Conservation (phyloP, 805 yeast genomes). For the Naumovozyma dairenensis region DNA sequence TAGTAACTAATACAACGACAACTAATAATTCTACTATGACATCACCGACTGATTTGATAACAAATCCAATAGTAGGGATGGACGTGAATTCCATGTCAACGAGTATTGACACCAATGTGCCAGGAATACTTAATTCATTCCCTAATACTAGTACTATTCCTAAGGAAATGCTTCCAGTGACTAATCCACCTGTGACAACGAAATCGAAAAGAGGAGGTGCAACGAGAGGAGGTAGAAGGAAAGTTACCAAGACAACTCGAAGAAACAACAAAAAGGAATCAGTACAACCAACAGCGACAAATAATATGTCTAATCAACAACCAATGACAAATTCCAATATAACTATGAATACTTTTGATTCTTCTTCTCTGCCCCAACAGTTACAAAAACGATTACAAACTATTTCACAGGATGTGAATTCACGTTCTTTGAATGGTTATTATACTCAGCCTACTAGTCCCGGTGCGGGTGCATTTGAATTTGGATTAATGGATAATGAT, state of each 20-base stretch:
- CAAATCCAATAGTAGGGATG: too few species aligned
- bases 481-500: neutral
- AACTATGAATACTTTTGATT: neutral
- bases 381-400: constrained; percentile 21
- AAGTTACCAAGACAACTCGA: neutral
- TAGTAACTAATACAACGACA: constrained; percentile 15
- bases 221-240: neutral
- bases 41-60: neutral
- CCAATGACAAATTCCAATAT: neutral
- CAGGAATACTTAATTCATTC: constrained; percentile 7
- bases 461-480: constrained; percentile 10
- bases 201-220: neutral
- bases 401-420: constrained; percentile 20
- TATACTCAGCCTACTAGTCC: constrained; percentile 29
- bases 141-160: too few species aligned
- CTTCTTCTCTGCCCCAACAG: constrained; percentile 21
- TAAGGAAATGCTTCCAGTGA: too few species aligned
- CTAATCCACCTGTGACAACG: too few species aligned
- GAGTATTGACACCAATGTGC: neutral
- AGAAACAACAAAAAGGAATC: neutral
- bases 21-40: constrained; percentile 5
- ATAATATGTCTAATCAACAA: neutral
- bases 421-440: constrained; percentile 22
- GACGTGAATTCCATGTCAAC: neutral
- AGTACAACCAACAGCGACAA: neutral